These are phyloP conservation scores for Ambrosiella cleistominuta DNA, from an alignment of 2,329 filamentous ascomycete species.

Conservation along the genomic window DNA sequence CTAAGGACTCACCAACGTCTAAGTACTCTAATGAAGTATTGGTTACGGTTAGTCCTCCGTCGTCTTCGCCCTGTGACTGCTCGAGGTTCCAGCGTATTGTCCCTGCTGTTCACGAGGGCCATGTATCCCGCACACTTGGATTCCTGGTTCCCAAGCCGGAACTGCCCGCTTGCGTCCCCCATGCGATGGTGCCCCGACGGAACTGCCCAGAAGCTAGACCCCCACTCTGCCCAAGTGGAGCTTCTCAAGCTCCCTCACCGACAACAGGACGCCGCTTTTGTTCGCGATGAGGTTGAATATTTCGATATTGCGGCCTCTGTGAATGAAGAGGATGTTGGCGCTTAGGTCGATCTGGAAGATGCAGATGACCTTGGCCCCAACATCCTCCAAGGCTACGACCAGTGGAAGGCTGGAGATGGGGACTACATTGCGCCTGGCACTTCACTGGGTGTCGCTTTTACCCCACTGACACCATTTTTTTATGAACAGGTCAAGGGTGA, in stretches of 20 bases:
- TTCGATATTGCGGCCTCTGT: not conserved
- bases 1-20: no score
- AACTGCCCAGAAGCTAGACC: not conserved
- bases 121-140: not conserved
- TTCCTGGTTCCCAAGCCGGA: not conserved
- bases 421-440: not conserved
- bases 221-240: not conserved
- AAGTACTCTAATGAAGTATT: no score
- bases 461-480: slow-evolving; percentile 27
- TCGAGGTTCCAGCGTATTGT: no score
- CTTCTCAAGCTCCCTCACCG: not conserved
- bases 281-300: not conserved
- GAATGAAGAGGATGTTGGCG: not conserved
- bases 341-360: not conserved
- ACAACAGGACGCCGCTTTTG: no score
- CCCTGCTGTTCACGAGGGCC: no score
- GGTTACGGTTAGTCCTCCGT: no score
- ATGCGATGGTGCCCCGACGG: not conserved
- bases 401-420: not conserved
- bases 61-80: no score
- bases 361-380: not conserved
- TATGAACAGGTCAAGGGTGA: not conserved
- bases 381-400: slow-evolving; percentile 8
- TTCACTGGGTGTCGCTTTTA: slow-evolving; percentile 18
- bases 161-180: not conserved